Conservation (phyloP, 2,329 filamentous ascomycete species). For the Huntiella bhutanensis region DNA sequence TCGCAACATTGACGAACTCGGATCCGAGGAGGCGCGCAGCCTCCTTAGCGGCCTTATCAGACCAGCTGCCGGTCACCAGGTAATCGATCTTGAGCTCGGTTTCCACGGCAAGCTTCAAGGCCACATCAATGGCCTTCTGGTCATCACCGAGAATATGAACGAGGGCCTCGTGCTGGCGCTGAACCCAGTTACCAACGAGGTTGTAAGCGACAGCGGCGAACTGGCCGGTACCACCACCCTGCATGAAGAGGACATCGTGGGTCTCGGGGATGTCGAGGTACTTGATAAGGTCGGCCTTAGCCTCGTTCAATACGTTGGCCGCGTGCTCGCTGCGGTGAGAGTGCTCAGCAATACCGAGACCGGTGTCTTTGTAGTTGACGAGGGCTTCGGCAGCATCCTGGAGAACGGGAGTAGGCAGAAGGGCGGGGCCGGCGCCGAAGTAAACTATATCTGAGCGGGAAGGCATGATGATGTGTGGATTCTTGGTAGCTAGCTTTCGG, state of each 20-base stretch:
- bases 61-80: slow-evolving; percentile 75
- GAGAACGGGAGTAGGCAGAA: slow-evolving; percentile 63
- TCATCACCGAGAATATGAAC: slow-evolving; percentile 34
- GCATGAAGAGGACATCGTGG: slow-evolving; percentile 80
- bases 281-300: slow-evolving; percentile 52
- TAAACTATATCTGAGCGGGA: slow-evolving; percentile 58
- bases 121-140: slow-evolving; percentile 29
- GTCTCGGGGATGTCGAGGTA: slow-evolving; percentile 69
- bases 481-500: no score
- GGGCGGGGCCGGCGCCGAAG: slow-evolving; percentile 82
- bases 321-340: slow-evolving; percentile 72
- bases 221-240: slow-evolving; percentile 68
- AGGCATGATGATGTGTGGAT: slow-evolving; percentile 33
- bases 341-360: slow-evolving; percentile 75
- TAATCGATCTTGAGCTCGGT: slow-evolving; percentile 70
- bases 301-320: slow-evolving; percentile 56
- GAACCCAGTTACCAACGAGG: slow-evolving; percentile 65
- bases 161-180: slow-evolving; percentile 42
- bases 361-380: slow-evolving; percentile 62
- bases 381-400: slow-evolving; percentile 59
- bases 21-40: slow-evolving; percentile 57
- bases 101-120: slow-evolving; percentile 41
- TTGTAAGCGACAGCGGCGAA: slow-evolving; percentile 77
- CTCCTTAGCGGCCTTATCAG: slow-evolving; percentile 73
- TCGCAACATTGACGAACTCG: slow-evolving; percentile 61